Base-by-base conservation (phyloP, 1,284 basidiomycete genomes). In the Taiwanofungus camphoratus region DNA sequence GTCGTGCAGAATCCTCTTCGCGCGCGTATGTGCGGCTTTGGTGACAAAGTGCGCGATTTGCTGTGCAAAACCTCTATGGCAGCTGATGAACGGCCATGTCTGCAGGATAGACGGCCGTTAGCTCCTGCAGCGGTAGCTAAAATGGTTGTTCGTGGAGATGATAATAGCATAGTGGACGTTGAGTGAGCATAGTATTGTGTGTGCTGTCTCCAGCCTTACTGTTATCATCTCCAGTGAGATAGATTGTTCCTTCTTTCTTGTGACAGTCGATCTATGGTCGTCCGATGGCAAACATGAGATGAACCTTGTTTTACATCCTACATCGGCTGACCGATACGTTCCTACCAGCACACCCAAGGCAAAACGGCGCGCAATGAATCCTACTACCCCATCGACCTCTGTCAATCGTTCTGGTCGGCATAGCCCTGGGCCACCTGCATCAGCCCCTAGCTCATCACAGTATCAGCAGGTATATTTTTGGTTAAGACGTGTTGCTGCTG, bases 11-110 rank as follows among this genome's bases (percentile, higher is more conserved):
- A 94, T 55, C 92, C 92, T 26, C 65, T 90, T 37, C 77, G 92
- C 34, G 92, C 92, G 27, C 79, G 92, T 53, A 93, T 93, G 79
- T 94, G 92, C 64, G 92, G 92, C 3, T 93, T 94, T 64, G 92
- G 92, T 41, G 91, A 94, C 70, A 94, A 93, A 73, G 92, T 91
- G 50, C 44, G 69, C 63, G 16, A 24, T 29, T 31, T 23, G 13
- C 31, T 19, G 46, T 21, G n/a, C 41, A 44, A 29, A 34, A 22
- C 42, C 32, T 41, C 22, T 39, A 29, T 39, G 23, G 9, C 33
- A 20, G 16, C 34, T 37, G 30, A 41, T 43, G 34, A 9, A 52
- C 48, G 47, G 35, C 34, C 39, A 22, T 26, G 13, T 41, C 48
- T 36, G 41, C 54, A 93, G 90, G 92, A 95, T 74, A 84, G 91